Base-by-base conservation (phyloP, 352 stramenopile species). In the Phytophthora sojae region DNA sequence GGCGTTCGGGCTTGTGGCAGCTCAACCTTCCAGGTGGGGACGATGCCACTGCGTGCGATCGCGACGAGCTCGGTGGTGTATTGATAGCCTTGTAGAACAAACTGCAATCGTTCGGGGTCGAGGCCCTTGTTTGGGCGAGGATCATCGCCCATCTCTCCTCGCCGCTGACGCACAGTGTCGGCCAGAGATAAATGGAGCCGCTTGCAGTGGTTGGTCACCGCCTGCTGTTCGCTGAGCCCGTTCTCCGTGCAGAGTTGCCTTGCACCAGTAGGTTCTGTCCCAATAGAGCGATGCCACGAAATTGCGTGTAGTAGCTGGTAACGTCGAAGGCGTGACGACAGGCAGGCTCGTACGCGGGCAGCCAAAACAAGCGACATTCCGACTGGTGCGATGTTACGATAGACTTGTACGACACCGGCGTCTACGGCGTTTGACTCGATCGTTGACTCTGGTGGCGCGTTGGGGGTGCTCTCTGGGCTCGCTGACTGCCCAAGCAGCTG, bases 101-200 rank as follows among this genome's bases (percentile, higher is more conserved):
- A 14, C 3, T 3, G 1, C 11, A 57, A 17, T 8, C 37, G 15
- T 19, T 7, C 11, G 14, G 37, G 61, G 14, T 54, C 54, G 12
- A 58, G 50, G 12, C 35, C 49, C 19, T 66, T 61, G 11, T 71
- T 66, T 2, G 57, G 57, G 5, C 50, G 23, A 23, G n/a, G 6
- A 35, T 66, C 64, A 2, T 32, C n/a, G 23, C 8, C 29, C 9
- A 23, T 35, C 42, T 61, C 51, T 1, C 23, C 35, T 50, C 52
- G 26, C 15, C 25, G 51, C 9, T 26, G 25, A 8, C 55, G 37
- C 4, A 52, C 55, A 25, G 42, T 11, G 4, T 51, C 39, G 3
- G 11, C n/a, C n/a, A 61, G 19, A 15, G 35, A 51, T 11, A 52
- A 39, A 25, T 21, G 12, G 9, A 9, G 29, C 30, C 19, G 15